Conservation (phyloP, 2,329 filamentous ascomycete genomes). For the Diatrype stigma region DNA sequence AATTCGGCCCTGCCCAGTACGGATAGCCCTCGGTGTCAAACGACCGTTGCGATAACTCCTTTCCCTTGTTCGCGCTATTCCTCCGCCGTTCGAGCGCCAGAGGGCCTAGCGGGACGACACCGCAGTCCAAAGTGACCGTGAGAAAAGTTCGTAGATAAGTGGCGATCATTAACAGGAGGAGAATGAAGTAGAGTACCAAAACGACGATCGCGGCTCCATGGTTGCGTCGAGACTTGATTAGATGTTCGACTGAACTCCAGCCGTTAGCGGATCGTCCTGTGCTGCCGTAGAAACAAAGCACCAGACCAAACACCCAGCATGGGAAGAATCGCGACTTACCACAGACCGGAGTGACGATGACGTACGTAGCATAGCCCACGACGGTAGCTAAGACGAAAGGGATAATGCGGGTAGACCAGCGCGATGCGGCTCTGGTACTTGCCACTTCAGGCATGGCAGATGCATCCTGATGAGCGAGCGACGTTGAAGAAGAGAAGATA, state of each 20-base stretch:
- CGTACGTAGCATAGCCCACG: conserved; percentile 68
- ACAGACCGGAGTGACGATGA: conserved; percentile 62
- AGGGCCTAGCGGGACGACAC: conserved; percentile 64
- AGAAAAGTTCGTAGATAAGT: conserved; percentile 70
- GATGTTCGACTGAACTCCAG: conserved; percentile 60
- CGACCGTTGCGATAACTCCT: conserved; percentile 10
- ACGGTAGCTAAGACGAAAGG: conserved; percentile 64
- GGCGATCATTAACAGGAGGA: conserved; percentile 61
- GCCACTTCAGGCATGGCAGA: conserved; percentile 27
- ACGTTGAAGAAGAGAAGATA: background rate
- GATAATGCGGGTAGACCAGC: conserved; percentile 61
- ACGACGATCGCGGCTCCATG: conserved; percentile 61
- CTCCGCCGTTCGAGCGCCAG: conserved; percentile 25
- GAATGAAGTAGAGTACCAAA: conserved; percentile 66
- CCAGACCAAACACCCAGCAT: no score
- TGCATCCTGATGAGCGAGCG: conserved; percentile 16
- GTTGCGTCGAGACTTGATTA: conserved; percentile 49
- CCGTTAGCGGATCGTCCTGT: conserved; percentile 2
- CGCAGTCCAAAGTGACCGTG: conserved; percentile 66
- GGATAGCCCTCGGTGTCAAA: conserved; percentile 32
- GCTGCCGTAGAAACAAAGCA: background rate
- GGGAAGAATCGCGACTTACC: conserved; percentile 43
- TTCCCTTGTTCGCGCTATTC: conserved; percentile 21
- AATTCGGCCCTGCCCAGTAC: conserved; percentile 35
- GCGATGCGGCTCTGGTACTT: conserved; percentile 43